A percentile compares a stretch with the other conserved stretches of the same genome.
phyloP scores from a whole-genome alignment of 768 basidiomycete genomes.

The Lactarius pseudohatsudake region DNA sequence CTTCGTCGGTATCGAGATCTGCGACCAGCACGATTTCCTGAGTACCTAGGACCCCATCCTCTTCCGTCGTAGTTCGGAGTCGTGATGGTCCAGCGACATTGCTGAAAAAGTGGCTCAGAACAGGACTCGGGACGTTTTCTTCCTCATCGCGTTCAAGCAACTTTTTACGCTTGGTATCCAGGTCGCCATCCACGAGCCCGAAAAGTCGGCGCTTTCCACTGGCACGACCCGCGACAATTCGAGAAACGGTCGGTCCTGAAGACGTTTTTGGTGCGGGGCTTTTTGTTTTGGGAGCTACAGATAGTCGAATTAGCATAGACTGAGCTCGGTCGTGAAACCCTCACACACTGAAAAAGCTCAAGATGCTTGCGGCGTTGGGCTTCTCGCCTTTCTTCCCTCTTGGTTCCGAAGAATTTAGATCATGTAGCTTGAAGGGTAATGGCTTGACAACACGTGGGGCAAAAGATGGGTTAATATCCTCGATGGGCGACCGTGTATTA shows the following conservation, averaged over 20 bases:
- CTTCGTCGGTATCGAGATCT: slow-evolving; percentile 38
- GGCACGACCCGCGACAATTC: slow-evolving; percentile 47
- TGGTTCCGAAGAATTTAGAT: slow-evolving; percentile 23
- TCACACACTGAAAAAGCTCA: slow-evolving; percentile 64
- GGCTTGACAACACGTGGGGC: slow-evolving; percentile 53
- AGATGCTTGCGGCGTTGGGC: slow-evolving; percentile 42
- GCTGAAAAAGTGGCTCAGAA: slow-evolving; percentile 30
- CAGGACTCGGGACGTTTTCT: slow-evolving; percentile 41
- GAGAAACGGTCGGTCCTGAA: slow-evolving; percentile 20
- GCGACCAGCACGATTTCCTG: slow-evolving; percentile 39
- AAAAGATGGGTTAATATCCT: slow-evolving; percentile 74
- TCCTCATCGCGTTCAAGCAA: slow-evolving; percentile 37
- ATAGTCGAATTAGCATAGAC: slow-evolving; percentile 2
- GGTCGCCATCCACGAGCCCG: slow-evolving; percentile 68
- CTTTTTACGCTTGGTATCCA: slow-evolving; percentile 51
- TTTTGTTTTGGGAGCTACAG: slow-evolving; percentile 22
- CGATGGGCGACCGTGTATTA: slow-evolving; percentile 62
- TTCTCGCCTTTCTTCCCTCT: slow-evolving; percentile 37
- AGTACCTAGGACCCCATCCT: slow-evolving; percentile 35
- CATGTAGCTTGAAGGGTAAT: slow-evolving; percentile 34
- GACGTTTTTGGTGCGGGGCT: slow-evolving; percentile 16
- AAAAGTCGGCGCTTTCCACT: slow-evolving; percentile 77
- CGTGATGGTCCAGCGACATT: slow-evolving; percentile 14
- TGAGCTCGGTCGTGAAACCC: slow-evolving; percentile 3
- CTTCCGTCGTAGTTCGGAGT: slow-evolving; percentile 6